These are phyloP conservation scores for Amaranthus tricolor DNA, from an alignment of 179 eudicot species.

Conservation along the genomic window DNA sequence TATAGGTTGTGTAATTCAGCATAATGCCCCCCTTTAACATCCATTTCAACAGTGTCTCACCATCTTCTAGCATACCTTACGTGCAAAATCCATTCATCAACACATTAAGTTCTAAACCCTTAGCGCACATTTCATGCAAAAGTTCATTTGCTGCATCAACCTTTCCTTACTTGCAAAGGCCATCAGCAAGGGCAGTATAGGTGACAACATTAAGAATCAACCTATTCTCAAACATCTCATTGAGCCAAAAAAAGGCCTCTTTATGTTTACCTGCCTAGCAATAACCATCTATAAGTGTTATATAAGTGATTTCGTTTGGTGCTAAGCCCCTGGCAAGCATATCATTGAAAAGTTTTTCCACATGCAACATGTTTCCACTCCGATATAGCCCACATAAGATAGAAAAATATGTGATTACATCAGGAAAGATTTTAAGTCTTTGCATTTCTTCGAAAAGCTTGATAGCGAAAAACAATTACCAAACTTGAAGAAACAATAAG, in stretches of 20 bases:
- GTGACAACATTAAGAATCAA: conserved; percentile 77
- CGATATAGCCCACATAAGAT: conserved; percentile 63
- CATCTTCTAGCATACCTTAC: conserved; percentile 85
- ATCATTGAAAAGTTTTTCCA: conserved; percentile 58
- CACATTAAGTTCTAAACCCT: conserved; percentile 80
- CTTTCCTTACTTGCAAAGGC: conserved; percentile 88
- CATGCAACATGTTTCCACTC: conserved; percentile 58
- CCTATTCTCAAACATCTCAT: conserved; percentile 69
- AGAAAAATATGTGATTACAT: conserved; percentile 60
- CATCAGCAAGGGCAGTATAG: conserved; percentile 83
- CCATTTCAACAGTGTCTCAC: conserved; percentile 72
- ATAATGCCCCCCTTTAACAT: conserved; percentile 73
- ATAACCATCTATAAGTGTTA: conserved; percentile 77
- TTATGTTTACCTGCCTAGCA: conserved; percentile 76
- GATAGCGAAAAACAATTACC: conserved; percentile 55
- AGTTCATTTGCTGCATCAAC: conserved; percentile 81
- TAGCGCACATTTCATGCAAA: conserved; percentile 70
- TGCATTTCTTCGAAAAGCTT: conserved; percentile 68
- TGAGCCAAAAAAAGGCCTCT: conserved; percentile 75
- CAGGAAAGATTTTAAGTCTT: conserved; percentile 47
- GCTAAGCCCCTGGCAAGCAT: conserved; percentile 55
- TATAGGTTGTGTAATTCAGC: conserved; percentile 77
- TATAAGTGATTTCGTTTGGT: conserved; percentile 76
- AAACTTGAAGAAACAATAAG: conserved; percentile 70
- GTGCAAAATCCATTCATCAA: conserved; percentile 82